A percentile compares a stretch with the other conserved stretches of the same genome.
These are phyloP conservation scores for Hevea brasiliensis DNA, from an alignment of 345 rosid species.

Conservation along the genomic window DNA sequence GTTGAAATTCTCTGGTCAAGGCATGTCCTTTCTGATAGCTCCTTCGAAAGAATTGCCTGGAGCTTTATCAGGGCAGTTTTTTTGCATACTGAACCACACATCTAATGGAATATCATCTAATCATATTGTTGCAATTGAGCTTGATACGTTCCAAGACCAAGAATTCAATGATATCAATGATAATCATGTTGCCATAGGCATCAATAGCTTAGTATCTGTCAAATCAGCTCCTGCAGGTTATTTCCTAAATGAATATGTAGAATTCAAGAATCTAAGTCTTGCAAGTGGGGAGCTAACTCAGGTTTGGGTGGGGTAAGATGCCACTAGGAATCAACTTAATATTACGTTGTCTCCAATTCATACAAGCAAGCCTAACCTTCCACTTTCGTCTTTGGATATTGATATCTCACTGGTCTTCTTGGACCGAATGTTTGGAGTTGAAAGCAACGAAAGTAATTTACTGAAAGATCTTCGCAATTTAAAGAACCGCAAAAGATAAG, in stretches of 20 bases:
- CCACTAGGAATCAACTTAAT: neutral
- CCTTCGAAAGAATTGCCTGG: neutral
- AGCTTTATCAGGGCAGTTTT: neutral
- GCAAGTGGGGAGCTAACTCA: constrained; percentile 7
- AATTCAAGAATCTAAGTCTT: neutral
- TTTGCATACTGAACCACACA: neutral
- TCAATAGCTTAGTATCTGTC: too few species aligned
- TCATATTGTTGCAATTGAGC: neutral
- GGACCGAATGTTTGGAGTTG: too few species aligned
- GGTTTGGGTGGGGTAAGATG: constrained; percentile 18
- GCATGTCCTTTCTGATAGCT: neutral
- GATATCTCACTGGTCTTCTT: constrained; percentile 6
- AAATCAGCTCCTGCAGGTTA: constrained; percentile 1
- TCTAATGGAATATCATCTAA: neutral
- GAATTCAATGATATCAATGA: constrained; percentile 3
- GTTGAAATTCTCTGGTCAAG: neutral
- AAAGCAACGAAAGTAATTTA: too few species aligned
- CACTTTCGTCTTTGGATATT: neutral
- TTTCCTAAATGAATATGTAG: neutral
- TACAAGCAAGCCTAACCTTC: neutral
- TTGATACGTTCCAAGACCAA: neutral
- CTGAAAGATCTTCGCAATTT: too few species aligned
- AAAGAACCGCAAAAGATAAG: too few species aligned
- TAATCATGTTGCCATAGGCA: constrained; percentile 12
- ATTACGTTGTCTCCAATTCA: constrained; percentile 2